These are phyloP conservation scores for Penicillium diatomitis DNA, from an alignment of 495 filamentous ascomycete genomes.

Conservation along the genomic window DNA sequence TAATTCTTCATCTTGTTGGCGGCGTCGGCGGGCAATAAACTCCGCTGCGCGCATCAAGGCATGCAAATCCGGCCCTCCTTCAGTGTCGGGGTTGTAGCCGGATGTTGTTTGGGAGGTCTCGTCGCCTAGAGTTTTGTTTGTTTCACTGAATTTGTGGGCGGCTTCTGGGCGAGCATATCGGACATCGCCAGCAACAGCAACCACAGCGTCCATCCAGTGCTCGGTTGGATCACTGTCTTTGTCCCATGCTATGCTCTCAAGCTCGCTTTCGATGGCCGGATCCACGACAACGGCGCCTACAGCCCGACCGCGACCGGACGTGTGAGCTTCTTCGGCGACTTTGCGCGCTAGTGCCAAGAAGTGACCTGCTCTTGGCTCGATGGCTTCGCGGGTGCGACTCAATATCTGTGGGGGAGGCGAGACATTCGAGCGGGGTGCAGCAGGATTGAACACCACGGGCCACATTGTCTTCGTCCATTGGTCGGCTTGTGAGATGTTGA, in stretches of 20 bases:
- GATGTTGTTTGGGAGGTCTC: not conserved
- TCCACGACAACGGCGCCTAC: slow-evolving; percentile 83
- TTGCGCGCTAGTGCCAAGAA: slow-evolving; percentile 63
- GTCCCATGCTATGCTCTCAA: slow-evolving; percentile 16
- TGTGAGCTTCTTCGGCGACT: slow-evolving; percentile 48
- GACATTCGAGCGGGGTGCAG: slow-evolving; percentile 38
- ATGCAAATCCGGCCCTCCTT: slow-evolving; percentile 72
- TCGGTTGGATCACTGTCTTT: slow-evolving; percentile 8
- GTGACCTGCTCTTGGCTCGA: slow-evolving; percentile 40
- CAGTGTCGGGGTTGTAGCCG: slow-evolving; percentile 24
- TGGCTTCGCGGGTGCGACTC: slow-evolving; percentile 45
- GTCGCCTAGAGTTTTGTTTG: too few species aligned
- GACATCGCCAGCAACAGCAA: slow-evolving; percentile 72
- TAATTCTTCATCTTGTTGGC: slow-evolving; percentile 11
- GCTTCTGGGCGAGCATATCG: slow-evolving; percentile 50
- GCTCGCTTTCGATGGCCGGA: slow-evolving; percentile 27
- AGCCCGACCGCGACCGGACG: slow-evolving; percentile 50
- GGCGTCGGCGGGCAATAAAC: slow-evolving; percentile 67
- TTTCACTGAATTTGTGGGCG: not conserved
- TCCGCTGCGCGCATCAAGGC: slow-evolving; percentile 79
- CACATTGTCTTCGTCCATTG: slow-evolving; percentile 71
- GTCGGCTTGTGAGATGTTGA: slow-evolving; percentile 63
- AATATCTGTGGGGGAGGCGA: slow-evolving; percentile 47
- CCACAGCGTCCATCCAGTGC: slow-evolving; percentile 36
- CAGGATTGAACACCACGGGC: slow-evolving; percentile 84